These are phyloP conservation scores for Didymosphaeria variabile DNA, from an alignment of 2,329 filamentous ascomycete genomes.

Conservation along the genomic window DNA sequence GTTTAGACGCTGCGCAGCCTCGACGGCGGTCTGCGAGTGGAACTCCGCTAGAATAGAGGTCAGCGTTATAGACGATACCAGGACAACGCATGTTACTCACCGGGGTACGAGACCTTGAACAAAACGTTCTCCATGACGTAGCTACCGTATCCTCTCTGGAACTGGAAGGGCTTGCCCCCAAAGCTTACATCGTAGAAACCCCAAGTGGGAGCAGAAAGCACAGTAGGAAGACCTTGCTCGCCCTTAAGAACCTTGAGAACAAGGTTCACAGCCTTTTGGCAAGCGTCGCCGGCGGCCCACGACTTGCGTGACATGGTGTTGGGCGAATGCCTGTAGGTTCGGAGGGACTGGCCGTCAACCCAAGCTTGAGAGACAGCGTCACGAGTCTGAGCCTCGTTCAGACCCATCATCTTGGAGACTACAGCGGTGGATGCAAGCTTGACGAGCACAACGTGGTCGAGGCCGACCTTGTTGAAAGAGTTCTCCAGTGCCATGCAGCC, in stretches of 20 bases:
- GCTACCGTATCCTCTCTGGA: conserved; percentile 94
- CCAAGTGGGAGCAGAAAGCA: conserved; percentile 92
- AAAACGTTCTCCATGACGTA: conserved; percentile 99
- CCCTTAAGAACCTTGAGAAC: conserved; percentile 91
- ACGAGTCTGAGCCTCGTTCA: conserved; percentile 88
- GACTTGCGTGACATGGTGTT: conserved; percentile 99
- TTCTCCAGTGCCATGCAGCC: conserved; percentile 96
- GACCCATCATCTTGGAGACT: conserved; percentile 92
- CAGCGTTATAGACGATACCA: conserved; percentile 23
- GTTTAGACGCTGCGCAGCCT: conserved; percentile 90
- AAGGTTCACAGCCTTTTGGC: conserved; percentile 92
- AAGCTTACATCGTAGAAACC: conserved; percentile 99
- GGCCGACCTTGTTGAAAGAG: conserved; percentile 97
- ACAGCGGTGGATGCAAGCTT: conserved; percentile 97
- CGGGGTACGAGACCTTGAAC: conserved; percentile 99
- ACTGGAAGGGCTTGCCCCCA: conserved; percentile 89
- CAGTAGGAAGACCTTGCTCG: conserved; percentile 89
- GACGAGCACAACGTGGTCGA: conserved; percentile 97
- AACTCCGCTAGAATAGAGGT: conserved; percentile 74
- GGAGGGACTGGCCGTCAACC: conserved; percentile 94
- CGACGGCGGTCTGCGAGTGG: conserved; percentile 97
- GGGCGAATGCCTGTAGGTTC: conserved; percentile 95
- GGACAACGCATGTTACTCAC: conserved; percentile 58
- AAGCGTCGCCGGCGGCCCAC: conserved; percentile 98
- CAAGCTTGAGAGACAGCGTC: conserved; percentile 97